Evolutionary conservation across 1,284 basidiomycete species (phyloP).

Genomic region (Leccinum cinnamomeum): DNA sequence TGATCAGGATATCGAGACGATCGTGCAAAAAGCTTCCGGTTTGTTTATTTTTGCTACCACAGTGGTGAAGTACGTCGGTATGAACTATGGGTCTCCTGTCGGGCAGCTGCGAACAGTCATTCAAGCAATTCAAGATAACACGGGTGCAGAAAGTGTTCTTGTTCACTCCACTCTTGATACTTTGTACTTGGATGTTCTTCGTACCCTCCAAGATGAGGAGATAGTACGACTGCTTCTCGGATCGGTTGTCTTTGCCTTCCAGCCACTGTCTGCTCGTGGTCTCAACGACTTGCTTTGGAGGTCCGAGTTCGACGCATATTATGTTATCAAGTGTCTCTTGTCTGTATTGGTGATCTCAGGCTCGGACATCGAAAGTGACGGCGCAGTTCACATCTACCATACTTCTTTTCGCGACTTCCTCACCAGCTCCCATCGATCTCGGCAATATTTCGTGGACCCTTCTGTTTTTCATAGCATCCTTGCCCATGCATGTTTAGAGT

Average conservation of each 20-base stretch:
- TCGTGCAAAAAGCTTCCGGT: conserved; percentile 26
- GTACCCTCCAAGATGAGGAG: conserved; percentile 11
- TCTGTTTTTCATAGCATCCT: conserved; percentile 15
- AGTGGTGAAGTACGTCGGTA: conserved; percentile 28
- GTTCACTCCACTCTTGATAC: conserved; percentile 20
- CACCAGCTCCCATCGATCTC: conserved; percentile 18
- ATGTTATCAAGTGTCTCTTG: conserved; percentile 13
- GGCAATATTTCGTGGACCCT: conserved; percentile 16
- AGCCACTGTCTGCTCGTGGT: conserved; percentile 17
- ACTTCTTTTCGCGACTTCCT: conserved; percentile 30
- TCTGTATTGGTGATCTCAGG: conserved; percentile 21
- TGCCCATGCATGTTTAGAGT: conserved; percentile 20
- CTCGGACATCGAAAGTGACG: conserved; percentile 4
- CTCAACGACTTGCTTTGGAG: conserved; percentile 18
- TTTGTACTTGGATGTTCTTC: conserved; percentile 21
- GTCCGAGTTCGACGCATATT: conserved; percentile 8
- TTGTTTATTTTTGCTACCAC: conserved; percentile 34
- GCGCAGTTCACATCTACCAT: conserved; percentile 22
- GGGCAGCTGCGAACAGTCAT: conserved; percentile 15
- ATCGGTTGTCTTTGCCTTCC: conserved; percentile 16
- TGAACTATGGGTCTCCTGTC: conserved; percentile 11
- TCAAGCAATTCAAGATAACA: conserved; percentile 5
- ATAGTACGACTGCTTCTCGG: conserved; percentile 19
- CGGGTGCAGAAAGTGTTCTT: conserved; percentile 7
- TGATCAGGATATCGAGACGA: conserved; percentile 16